Base-by-base conservation (phyloP, 495 filamentous ascomycete genomes). In the Pyrenopolyporus hunteri region DNA sequence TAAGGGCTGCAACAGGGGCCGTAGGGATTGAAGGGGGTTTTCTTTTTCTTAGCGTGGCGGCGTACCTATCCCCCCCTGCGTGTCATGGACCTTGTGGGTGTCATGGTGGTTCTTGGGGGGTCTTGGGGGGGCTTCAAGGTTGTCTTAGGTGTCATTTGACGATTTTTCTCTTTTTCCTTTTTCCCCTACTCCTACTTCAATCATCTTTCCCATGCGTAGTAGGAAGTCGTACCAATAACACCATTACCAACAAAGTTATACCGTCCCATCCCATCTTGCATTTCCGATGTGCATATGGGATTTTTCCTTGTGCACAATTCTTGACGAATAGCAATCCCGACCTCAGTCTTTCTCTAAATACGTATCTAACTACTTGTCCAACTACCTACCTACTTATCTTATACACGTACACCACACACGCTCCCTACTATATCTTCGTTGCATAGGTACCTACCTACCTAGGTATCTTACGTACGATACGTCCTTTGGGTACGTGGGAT, bases 91-190 rank as follows among this genome's bases (percentile, higher is more conserved):
- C n/a, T n/a, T n/a, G n/a, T n/a, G n/a, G n/a, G n/a, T n/a, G n/a
- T n/a, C n/a, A n/a, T n/a, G n/a, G n/a, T n/a, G n/a, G n/a, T n/a
- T n/a, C n/a, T n/a, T n/a, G n/a, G n/a, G n/a, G n/a, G n/a, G n/a
- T n/a, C n/a, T n/a, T n/a, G n/a, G n/a, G n/a, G n/a, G n/a, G n/a
- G n/a, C n/a, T n/a, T n/a, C n/a, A n/a, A n/a, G n/a, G n/a, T n/a
- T n/a, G n/a, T n/a, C n/a, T 39, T 59, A 28, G 44, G 33, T 48
- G 44, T 54, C 58, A 61, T 48, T 57, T 57, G 59, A 63, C 40
- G 49, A 45, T 51, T 59, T 43, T 44, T 22, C 10, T n/a, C n/a
- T n/a, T n/a, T 29, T 29, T 9, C 26, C 9, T 29, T 29, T 29
- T 9, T 29, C 26, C 26, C 26, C 4, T 5, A 29, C 9, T 29